Evolutionary conservation across 768 basidiomycete species (phyloP), one percentile per base, ranked within the genome.

Genomic region (Podaxis carcinomalis): DNA sequence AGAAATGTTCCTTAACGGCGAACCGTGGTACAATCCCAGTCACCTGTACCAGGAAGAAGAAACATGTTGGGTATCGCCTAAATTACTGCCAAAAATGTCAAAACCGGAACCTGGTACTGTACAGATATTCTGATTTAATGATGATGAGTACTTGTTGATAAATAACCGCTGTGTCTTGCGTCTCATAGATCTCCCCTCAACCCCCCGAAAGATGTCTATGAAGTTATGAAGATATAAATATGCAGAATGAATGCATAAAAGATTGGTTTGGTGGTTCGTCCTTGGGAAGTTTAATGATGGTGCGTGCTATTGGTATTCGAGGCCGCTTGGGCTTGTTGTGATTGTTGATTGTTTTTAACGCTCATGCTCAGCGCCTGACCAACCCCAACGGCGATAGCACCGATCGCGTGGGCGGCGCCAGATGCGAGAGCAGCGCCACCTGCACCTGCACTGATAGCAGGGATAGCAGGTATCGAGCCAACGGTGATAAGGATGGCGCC

Each of bases 401-500:
- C 90, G 25, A 89, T 85, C 1, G 90, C 90, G 65, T 92, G 90
- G 13, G 84, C 88, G 13, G 90, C 86, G 11, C 85, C 80, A 14
- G 88, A 83, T 9, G 90, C 90, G 37, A 92, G 77, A 54, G 89
- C 76, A 0, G 87, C 86, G 9, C 90, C 90, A 21, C 89, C 89
- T 4, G 85, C 87, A 19, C 85, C 87, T 0, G 84, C 84, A 52
- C 78, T 78, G 67, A 92, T 82, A 1, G 80, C 88, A 21, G 90
- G 90, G 35, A 92, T 81, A 0, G 88, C 74, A 0, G 90, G 90
- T 46, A 92, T 77, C 35, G 87, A 85, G 37, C 90, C 90, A 35
- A 87, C 87, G 2, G 89, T 90, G 68, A 92, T 89, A 62, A 92
- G 81, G 56, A 92, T 84, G 5, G 90, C 90, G 64, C 88, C 88